Base-by-base conservation (phyloP, 2,329 filamentous ascomycete genomes). In the Aspergillus neotritici region DNA sequence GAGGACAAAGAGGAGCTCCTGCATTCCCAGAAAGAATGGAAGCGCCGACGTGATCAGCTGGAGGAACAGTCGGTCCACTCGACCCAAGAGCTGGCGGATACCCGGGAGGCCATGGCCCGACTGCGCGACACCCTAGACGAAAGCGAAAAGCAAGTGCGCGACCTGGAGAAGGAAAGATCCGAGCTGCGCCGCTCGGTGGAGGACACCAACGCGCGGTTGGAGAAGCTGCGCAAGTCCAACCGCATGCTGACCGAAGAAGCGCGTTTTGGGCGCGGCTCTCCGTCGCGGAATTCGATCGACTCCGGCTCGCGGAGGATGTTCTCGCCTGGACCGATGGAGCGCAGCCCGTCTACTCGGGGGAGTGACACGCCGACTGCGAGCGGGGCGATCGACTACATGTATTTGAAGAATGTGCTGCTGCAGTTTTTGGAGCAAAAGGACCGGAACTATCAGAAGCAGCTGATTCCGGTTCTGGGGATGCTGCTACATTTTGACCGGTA, bases 51-150 rank as follows among this genome's bases (percentile, higher is more conserved):
- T 29, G 83, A 88, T 40, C 86, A 91, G 57, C 74, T 94, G 0
- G 88, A 96, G 65, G 74, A 77, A 9, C 73, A 79, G 12, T 79
- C 85, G 32, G 78, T 82, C 49, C 81, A 80, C 51, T 82, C 87
- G 0, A 76, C 75, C 3, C 80, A 83, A 34, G 91, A 97, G 63
- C 76, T 84, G 1, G 76, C 76, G 4, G 89, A 95, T 54, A 78
- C 90, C 57, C 82, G 84, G 25, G 71, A 79, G 5, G 86, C 89
- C 0, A 88, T 94, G 70, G 75, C 80, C 5, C 83, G 87, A 53
- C 74, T 98, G 28, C 82, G 86, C 2, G 78, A 87, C 46, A 83
- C 89, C 0, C 74, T 98, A 1, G 90, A 97, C 54, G 86, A 87
- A 37, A 91, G 86, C 30, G 93, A 98, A 67, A 82, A 79, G 60